phyloP scores from a whole-genome alignment of 2,329 filamentous ascomycete species.

The Sporothrix variecibatus region DNA sequence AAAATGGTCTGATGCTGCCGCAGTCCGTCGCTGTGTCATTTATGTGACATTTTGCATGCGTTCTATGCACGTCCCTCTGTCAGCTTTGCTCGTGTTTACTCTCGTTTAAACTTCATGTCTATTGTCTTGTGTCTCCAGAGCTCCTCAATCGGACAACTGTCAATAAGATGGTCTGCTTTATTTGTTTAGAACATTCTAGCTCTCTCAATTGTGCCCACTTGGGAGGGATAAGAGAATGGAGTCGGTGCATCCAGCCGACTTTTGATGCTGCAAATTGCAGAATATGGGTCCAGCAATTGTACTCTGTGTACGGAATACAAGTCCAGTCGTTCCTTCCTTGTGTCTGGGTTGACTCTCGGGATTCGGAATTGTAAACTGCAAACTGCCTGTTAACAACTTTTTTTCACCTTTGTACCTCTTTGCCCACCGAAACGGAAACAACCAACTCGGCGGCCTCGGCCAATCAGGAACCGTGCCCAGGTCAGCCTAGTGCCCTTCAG shows the following conservation, averaged over 20 bases:
- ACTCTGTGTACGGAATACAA: not conserved
- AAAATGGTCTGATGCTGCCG: not conserved
- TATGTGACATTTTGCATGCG: not conserved
- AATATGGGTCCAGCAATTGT: not conserved
- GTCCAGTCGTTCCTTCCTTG: too few species aligned
- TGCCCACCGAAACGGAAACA: not conserved
- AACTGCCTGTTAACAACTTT: not conserved
- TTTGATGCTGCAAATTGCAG: not conserved
- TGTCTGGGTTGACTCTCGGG: too few species aligned
- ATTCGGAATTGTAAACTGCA: slow-evolving; percentile 21
- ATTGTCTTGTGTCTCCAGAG: not conserved
- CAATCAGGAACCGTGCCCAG: not conserved
- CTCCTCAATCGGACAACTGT: not conserved
- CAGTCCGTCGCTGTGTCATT: not conserved
- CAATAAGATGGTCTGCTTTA: not conserved
- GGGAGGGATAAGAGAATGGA: not conserved
- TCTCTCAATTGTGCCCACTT: not conserved
- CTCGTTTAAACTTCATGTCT: not conserved
- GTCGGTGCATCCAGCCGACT: not conserved
- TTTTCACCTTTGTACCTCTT: not conserved
- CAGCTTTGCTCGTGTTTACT: not conserved
- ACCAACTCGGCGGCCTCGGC: not conserved
- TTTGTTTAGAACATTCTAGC: slow-evolving; percentile 11
- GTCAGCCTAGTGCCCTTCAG: not conserved
- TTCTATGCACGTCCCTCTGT: not conserved